Percentiles rank a stretch among this genome's conserved stretches.
Evolutionary conservation across 2,329 filamentous ascomycete genomes (phyloP).

Genomic region (Hansfordia pulvinata): DNA sequence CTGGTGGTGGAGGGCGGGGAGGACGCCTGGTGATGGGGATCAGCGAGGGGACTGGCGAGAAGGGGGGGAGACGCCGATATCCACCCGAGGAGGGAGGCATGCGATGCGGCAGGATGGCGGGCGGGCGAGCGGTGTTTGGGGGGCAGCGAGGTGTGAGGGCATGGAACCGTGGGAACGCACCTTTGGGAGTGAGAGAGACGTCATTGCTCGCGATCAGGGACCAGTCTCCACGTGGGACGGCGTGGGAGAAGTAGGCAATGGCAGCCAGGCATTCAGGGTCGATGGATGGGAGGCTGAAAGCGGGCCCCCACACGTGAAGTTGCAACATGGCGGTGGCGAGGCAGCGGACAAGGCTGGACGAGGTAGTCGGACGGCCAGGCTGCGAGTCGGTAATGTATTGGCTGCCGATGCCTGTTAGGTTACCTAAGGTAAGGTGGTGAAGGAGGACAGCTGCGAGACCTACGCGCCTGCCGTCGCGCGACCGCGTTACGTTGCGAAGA

Average conservation of each 20-base stretch:
- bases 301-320: slow-evolving; percentile 83
- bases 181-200: slow-evolving; percentile 54
- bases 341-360: not conserved
- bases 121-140: slow-evolving; percentile 2
- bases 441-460: no score
- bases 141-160: slow-evolving; percentile 6
- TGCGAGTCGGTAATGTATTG: no score
- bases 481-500: no score
- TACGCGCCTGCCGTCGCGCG: no score
- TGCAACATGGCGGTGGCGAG: slow-evolving; percentile 39
- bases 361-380: no score
- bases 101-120: slow-evolving; percentile 1
- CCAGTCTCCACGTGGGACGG: slow-evolving; percentile 48
- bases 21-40: slow-evolving; percentile 26
- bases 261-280: slow-evolving; percentile 82
- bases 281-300: slow-evolving; percentile 78
- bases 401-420: no score
- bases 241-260: slow-evolving; percentile 60
- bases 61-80: no score
- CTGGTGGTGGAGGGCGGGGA: slow-evolving; percentile 39
- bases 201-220: slow-evolving; percentile 61
- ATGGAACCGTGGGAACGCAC: slow-evolving; percentile 32
- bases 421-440: no score
- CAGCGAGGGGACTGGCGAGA: slow-evolving; percentile 7
- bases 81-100: slow-evolving; percentile 16